Base-by-base conservation (phyloP, 2,329 filamentous ascomycete species). In the Stagonosporopsis chrysanthemi region DNA sequence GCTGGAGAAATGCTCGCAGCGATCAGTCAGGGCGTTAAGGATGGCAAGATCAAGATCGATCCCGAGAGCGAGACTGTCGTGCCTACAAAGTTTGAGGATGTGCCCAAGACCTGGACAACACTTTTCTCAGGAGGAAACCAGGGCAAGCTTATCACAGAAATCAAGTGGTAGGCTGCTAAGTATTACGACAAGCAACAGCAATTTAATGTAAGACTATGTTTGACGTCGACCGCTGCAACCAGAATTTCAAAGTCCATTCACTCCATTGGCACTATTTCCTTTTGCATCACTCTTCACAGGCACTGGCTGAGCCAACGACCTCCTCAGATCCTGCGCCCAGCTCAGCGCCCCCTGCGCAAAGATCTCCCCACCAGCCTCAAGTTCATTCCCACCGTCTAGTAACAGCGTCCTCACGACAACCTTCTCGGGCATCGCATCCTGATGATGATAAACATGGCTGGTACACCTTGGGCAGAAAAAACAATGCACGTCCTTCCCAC, bases 91-190 rank as follows among this genome's bases (percentile, higher is more conserved):
- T 83, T 83, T 63, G 81, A 83, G 63, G 78, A 81, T 52, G 67
- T 83, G 8, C 81, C 81, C 2, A 77, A 77, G 68, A 81, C 79
- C 23, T 83, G 81, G 81, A 66, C 75, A 62, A 74, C 77, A 73
- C 64, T 83, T 62, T 83, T 83, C 56, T 68, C 75, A 11, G 81
- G 81, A 2, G 75, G 67, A 1, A 82, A 82, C 63, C 78, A 73
- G 44, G 81, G 81, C 17, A 83, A 83, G 72, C 68, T 82, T 50
- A 64, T 81, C 40, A 82, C 80, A 17, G 66, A 78, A 60, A 52
- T 75, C 26, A 44, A 48, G 43, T 49, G 39, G 5, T 56, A 48
- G 39, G 19, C n/a, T 17, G 33, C 4, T 7, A 24, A 35, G 2
- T 12, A 3, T n/a, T 4, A 7, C 6, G 9, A 31, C 5, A 6